Evolutionary conservation across 208 protist species (phyloP).

Genomic region (Jaenimonas drosophilae): DNA sequence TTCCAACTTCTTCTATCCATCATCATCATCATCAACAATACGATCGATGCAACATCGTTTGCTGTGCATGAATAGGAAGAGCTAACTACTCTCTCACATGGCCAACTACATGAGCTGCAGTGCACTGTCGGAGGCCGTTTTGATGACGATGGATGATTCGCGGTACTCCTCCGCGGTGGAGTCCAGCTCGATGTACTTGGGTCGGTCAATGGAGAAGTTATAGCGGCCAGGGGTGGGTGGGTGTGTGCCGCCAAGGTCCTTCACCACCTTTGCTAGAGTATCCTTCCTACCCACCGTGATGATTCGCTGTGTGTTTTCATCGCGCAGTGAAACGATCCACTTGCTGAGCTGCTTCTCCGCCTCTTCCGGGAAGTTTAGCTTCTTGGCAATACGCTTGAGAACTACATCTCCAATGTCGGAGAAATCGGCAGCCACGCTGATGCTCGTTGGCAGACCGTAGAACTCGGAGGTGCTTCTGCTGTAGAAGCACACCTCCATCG

Average conservation of each 20-base stretch:
- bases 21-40: no score
- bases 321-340: slow-evolving; percentile 31
- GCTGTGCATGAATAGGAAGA: background rate
- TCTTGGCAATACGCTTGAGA: slow-evolving; percentile 37
- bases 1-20: no score
- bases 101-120: no score
- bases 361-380: slow-evolving; percentile 23
- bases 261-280: slow-evolving; percentile 24
- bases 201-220: slow-evolving; percentile 48
- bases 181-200: slow-evolving; percentile 26
- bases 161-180: slow-evolving; percentile 11
- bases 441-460: slow-evolving; percentile 58
- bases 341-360: slow-evolving; percentile 16
- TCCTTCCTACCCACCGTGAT: slow-evolving; percentile 32
- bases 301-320: slow-evolving; percentile 16
- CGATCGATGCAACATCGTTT: no score
- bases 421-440: slow-evolving; percentile 19
- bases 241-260: slow-evolving; percentile 23
- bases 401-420: slow-evolving; percentile 32
- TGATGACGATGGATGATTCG: slow-evolving; percentile 45
- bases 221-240: no score
- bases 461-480: slow-evolving; percentile 34
- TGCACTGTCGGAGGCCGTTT: slow-evolving; percentile 25
- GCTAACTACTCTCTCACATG: no score
- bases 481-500: slow-evolving; percentile 64